Percentiles rank a stretch among this genome's conserved stretches.
phyloP scores from a whole-genome alignment of 441 rosid genomes.

The Monsonia emarginata region DNA sequence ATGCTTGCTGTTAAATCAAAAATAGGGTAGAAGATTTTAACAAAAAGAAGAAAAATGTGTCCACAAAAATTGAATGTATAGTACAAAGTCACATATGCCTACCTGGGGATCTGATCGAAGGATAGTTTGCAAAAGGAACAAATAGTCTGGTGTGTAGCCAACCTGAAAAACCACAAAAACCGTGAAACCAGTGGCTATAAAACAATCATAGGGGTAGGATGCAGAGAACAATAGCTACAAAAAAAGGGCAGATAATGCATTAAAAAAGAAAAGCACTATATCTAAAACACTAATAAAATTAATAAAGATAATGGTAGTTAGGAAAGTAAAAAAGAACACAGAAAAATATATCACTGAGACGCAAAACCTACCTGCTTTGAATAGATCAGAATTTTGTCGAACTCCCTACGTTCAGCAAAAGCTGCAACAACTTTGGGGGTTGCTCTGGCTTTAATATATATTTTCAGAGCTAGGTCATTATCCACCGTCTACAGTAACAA shows the following conservation, averaged over 20 bases:
- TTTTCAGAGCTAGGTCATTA: conserved; percentile 95
- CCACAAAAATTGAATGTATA: neutral
- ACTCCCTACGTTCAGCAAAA: conserved; percentile 99
- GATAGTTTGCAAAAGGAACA: conserved; percentile 98
- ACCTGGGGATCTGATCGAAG: conserved; percentile 99
- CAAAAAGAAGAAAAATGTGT: neutral
- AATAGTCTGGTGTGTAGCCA: conserved; percentile 95
- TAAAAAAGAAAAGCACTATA: neutral
- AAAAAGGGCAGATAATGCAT: neutral
- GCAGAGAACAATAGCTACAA: too few relatives aligned
- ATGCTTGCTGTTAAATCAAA: neutral
- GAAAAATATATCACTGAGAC: neutral
- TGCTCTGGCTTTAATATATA: conserved; percentile 95
- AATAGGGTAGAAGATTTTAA: neutral
- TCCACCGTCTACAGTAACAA: conserved; percentile 76
- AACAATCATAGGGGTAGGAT: neutral
- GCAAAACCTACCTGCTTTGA: conserved; percentile 74
- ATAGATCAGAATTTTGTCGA: conserved; percentile 91
- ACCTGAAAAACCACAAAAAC: conserved; percentile 43
- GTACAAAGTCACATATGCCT: conserved; percentile 16
- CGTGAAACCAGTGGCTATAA: neutral
- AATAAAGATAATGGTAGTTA: neutral
- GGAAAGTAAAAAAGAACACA: neutral
- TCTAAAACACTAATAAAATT: neutral
- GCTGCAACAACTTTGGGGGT: conserved; percentile 99